phyloP scores from a whole-genome alignment of 176 grass and related monocot genomes.

The Bonia amplexicaulis region DNA sequence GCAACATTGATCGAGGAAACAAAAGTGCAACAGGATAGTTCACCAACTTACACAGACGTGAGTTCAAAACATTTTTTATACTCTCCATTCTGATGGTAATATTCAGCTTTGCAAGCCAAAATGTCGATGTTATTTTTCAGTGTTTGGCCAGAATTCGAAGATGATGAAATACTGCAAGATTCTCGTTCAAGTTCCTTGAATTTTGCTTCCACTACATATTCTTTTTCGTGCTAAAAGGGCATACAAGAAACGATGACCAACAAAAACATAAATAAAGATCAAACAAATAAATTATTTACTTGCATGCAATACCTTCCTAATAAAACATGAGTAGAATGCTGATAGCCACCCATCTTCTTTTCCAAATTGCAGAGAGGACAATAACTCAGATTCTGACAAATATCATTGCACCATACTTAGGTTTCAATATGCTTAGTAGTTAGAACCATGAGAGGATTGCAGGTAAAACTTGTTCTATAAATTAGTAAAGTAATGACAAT shows the following conservation, averaged over 20 bases:
- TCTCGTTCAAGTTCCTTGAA: slow-evolving; percentile 89
- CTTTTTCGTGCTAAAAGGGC: slow-evolving; percentile 78
- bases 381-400: slow-evolving; percentile 76
- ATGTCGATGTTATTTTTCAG: slow-evolving; percentile 84
- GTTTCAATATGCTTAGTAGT: slow-evolving; percentile 14
- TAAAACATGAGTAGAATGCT: slow-evolving; percentile 84
- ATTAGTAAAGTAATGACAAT: neutral
- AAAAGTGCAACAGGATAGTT: slow-evolving; percentile 9
- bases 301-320: slow-evolving; percentile 64
- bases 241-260: slow-evolving; percentile 24
- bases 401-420: neutral
- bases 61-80: slow-evolving; percentile 95
- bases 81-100: slow-evolving; percentile 84
- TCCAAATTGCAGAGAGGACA: slow-evolving; percentile 77
- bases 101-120: slow-evolving; percentile 89
- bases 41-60: slow-evolving; percentile 72
- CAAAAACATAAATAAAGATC: neutral
- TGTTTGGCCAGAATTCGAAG: slow-evolving; percentile 53
- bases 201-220: slow-evolving; percentile 79
- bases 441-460: slow-evolving; percentile 8
- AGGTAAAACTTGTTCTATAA: slow-evolving; percentile 13
- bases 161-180: slow-evolving; percentile 46
- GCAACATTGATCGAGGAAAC: slow-evolving; percentile 1
- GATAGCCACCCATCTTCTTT: slow-evolving; percentile 90
- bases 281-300: neutral